phyloP scores from a whole-genome alignment of 2,329 filamentous ascomycete species.

The Xylariomycetidae sp. region DNA sequence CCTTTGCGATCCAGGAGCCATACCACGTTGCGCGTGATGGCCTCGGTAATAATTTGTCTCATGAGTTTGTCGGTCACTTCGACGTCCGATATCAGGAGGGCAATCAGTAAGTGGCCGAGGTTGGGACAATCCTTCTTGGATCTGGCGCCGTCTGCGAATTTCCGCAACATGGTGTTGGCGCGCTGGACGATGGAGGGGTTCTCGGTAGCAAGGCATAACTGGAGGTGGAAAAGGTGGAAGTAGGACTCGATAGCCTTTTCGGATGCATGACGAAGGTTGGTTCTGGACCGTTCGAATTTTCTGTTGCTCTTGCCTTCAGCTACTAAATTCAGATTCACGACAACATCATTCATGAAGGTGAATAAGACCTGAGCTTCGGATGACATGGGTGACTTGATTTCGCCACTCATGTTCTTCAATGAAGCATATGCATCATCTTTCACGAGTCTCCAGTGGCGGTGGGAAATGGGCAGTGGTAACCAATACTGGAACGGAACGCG shows the following conservation, averaged over 20 bases:
- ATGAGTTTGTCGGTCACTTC: slow-evolving; percentile 34
- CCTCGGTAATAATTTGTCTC: slow-evolving; percentile 41
- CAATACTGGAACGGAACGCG: slow-evolving; percentile 36
- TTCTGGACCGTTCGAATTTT: slow-evolving; percentile 19
- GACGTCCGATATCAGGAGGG: slow-evolving; percentile 39
- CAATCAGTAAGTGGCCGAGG: slow-evolving; percentile 43
- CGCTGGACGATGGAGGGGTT: slow-evolving; percentile 27
- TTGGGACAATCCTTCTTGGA: slow-evolving; percentile 40
- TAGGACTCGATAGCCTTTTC: slow-evolving; percentile 51
- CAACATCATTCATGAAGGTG: slow-evolving; percentile 46
- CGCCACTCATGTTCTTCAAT: slow-evolving; percentile 22
- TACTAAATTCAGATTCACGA: slow-evolving; percentile 42
- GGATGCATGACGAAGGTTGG: slow-evolving; percentile 40
- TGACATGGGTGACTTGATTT: slow-evolving; percentile 16
- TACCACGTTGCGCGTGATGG: slow-evolving; percentile 46
- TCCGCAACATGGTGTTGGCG: slow-evolving; percentile 35
- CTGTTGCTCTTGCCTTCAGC: slow-evolving; percentile 22
- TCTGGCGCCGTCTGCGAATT: slow-evolving; percentile 34
- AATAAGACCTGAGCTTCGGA: slow-evolving; percentile 34
- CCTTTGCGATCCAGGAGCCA: slow-evolving; percentile 41
- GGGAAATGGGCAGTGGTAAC: slow-evolving; percentile 43
- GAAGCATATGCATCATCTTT: slow-evolving; percentile 18
- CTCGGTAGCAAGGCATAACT: slow-evolving; percentile 41
- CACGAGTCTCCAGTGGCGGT: slow-evolving; percentile 38
- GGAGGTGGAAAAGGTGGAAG: slow-evolving; percentile 47